These are phyloP conservation scores for Mariannaea elegans DNA, from an alignment of 2,329 filamentous ascomycete species.

Conservation along the genomic window DNA sequence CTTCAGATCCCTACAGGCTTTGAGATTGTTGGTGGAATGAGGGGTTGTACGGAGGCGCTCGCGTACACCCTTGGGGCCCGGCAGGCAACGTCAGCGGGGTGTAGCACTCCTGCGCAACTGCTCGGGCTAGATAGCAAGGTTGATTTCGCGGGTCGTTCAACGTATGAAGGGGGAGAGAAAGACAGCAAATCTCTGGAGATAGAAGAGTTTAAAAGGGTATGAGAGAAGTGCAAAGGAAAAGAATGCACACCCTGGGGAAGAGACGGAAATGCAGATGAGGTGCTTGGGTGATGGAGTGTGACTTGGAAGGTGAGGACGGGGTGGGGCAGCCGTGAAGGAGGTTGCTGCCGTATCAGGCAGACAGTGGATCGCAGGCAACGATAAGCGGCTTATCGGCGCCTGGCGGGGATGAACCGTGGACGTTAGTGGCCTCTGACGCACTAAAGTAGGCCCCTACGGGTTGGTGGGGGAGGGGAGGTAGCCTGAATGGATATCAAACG, in stretches of 20 bases:
- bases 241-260: slow-evolving; percentile 18
- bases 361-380: slow-evolving; percentile 41
- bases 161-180: background rate
- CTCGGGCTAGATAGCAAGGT: background rate
- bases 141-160: background rate
- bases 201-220: background rate
- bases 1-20: background rate
- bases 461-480: slow-evolving; percentile 13
- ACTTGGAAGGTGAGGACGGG: slow-evolving; percentile 39
- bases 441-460: slow-evolving; percentile 4
- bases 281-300: slow-evolving; percentile 28
- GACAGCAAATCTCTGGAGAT: background rate
- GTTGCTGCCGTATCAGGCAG: slow-evolving; percentile 44
- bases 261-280: slow-evolving; percentile 25
- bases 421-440: slow-evolving; percentile 10
- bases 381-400: slow-evolving; percentile 43
- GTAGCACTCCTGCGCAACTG: background rate
- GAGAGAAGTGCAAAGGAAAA: slow-evolving; percentile 1
- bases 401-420: slow-evolving; percentile 24
- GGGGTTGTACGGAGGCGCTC: slow-evolving; percentile 29
- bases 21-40: slow-evolving; percentile 22
- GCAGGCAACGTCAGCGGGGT: slow-evolving; percentile 29
- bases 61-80: slow-evolving; percentile 26
- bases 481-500: background rate
- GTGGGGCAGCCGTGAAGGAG: slow-evolving; percentile 41